phyloP scores from a whole-genome alignment of 306 rosid species.

The Elaeagnus macrophylla region DNA sequence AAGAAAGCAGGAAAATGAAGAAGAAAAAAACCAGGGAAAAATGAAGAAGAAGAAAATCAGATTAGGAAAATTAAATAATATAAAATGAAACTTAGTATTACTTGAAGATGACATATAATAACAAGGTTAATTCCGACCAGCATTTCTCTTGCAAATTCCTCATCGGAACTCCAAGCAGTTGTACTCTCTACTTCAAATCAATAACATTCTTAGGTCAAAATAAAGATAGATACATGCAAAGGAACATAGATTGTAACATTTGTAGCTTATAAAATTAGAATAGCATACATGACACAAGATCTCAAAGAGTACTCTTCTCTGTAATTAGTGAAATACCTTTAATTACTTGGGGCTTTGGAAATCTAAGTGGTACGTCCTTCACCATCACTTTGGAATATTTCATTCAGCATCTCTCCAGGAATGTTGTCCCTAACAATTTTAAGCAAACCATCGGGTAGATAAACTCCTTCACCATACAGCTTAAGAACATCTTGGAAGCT shows the following conservation, averaged over 20 bases:
- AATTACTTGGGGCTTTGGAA: constrained; percentile 69
- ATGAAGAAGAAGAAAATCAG: too few relatives aligned
- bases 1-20: too few relatives aligned
- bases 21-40: background rate
- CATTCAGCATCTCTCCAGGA: constrained; percentile 54
- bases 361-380: constrained; percentile 44
- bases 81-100: constrained; percentile 10
- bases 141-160: constrained; percentile 88
- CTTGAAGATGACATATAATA: constrained; percentile 47
- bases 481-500: constrained; percentile 46
- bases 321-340: constrained; percentile 35
- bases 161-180: constrained; percentile 76
- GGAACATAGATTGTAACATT: too few relatives aligned
- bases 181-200: constrained; percentile 50
- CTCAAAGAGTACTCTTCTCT: background rate
- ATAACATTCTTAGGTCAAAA: constrained; percentile 7
- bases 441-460: constrained; percentile 37
- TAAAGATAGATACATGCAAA: background rate
- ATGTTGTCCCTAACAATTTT: constrained; percentile 37
- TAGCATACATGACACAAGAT: too few relatives aligned
- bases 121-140: constrained; percentile 76
- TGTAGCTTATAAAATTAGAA: too few relatives aligned
- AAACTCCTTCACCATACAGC: constrained; percentile 67
- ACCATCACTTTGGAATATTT: constrained; percentile 58
- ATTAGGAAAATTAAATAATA: too few relatives aligned